Conservation (phyloP, 768 basidiomycete genomes). For the Mycena indigotica region DNA sequence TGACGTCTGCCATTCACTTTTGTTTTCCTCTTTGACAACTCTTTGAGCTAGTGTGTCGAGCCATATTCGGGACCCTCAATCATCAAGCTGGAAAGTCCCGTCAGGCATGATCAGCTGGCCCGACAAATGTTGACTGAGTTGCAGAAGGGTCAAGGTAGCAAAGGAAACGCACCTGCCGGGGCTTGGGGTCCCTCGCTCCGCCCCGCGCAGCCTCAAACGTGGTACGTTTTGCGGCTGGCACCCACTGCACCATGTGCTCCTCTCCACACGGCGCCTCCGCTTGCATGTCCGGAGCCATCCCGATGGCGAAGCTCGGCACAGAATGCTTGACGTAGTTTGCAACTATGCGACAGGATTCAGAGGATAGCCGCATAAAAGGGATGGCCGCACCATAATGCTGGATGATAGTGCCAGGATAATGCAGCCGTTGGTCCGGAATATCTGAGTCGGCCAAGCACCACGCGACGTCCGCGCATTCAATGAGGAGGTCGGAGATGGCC, state of each 20-base stretch:
- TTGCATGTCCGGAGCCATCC: not conserved
- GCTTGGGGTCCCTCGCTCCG: not conserved
- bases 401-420: not conserved
- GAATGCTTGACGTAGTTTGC: not conserved
- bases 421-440: not conserved
- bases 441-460: slow-evolving; percentile 6
- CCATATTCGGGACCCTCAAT: too few species aligned
- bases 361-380: not conserved
- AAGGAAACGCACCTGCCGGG: not conserved
- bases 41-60: too few species aligned
- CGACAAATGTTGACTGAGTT: too few species aligned
- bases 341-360: not conserved
- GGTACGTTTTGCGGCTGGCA: not conserved
- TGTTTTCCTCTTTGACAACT: too few species aligned
- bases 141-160: too few species aligned
- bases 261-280: not conserved
- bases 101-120: too few species aligned
- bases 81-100: too few species aligned
- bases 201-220: not conserved
- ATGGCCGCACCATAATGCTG: not conserved
- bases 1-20: too few species aligned
- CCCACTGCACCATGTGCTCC: not conserved
- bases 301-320: not conserved
- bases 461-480: slow-evolving; percentile 12
- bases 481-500: slow-evolving; percentile 12